These are phyloP conservation scores for Hericium rajendrae DNA, from an alignment of 768 basidiomycete species.

Conservation along the genomic window DNA sequence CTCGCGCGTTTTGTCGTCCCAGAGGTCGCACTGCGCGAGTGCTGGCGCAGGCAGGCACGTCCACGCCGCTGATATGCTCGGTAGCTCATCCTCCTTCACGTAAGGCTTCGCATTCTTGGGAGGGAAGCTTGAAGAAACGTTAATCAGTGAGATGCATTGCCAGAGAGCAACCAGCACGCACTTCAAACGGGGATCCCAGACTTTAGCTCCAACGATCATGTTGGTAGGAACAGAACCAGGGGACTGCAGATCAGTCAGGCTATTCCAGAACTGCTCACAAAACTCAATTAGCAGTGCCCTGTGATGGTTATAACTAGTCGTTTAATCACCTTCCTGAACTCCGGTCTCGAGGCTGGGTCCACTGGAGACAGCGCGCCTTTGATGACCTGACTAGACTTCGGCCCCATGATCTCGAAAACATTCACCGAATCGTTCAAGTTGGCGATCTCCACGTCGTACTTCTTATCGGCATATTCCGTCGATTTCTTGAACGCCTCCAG, in stretches of 20 bases:
- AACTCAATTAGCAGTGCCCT: not conserved
- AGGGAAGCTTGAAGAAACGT: conserved; percentile 51
- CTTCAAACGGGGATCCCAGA: conserved; percentile 83
- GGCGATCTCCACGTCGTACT: conserved; percentile 47
- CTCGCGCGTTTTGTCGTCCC: conserved; percentile 52
- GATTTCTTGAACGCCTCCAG: conserved; percentile 27
- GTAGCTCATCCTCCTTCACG: conserved; percentile 17
- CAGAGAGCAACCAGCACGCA: conserved; percentile 24
- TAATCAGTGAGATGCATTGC: not conserved
- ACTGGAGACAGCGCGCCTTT: conserved; percentile 23
- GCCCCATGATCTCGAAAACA: conserved; percentile 86
- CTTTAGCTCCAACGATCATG: conserved; percentile 69
- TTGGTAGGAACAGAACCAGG: conserved; percentile 62
- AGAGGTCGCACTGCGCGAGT: conserved; percentile 61
- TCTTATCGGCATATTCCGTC: conserved; percentile 15
- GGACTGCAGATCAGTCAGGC: conserved; percentile 49
- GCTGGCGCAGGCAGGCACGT: conserved; percentile 43
- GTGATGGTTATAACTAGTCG: not conserved
- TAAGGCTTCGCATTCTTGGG: conserved; percentile 59
- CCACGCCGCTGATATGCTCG: conserved; percentile 20
- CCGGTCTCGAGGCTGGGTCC: conserved; percentile 32
- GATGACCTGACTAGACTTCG: conserved; percentile 64
- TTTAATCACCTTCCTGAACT: conserved; percentile 46
- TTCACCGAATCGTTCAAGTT: conserved; percentile 67
- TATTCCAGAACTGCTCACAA: conserved; percentile 52